phyloP scores from a whole-genome alignment of 441 rosid species.

The Mallotus japonicus region DNA sequence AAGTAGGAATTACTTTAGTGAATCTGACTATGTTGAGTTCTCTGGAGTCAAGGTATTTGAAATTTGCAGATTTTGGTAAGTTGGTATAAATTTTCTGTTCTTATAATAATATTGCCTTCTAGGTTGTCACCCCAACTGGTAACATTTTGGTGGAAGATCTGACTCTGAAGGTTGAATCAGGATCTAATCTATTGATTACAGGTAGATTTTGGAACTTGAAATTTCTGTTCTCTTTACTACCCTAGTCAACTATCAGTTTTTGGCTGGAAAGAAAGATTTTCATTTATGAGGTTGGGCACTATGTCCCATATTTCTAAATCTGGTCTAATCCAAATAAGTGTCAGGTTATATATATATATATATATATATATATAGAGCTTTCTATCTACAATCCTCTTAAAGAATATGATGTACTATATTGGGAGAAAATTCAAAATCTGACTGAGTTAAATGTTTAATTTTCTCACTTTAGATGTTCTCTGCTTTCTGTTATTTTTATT shows the following conservation, averaged over 20 bases:
- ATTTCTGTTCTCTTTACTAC: not conserved
- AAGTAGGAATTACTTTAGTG: slow-evolving; percentile 72
- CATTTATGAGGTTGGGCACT: not conserved
- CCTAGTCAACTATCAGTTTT: not conserved
- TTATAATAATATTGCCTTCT: slow-evolving; percentile 32
- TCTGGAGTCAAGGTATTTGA: slow-evolving; percentile 84
- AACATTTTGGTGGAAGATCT: slow-evolving; percentile 95
- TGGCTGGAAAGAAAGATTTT: not conserved
- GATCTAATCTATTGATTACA: slow-evolving; percentile 96
- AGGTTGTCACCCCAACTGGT: slow-evolving; percentile 99
- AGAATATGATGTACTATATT: not conserved
- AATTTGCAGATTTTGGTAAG: slow-evolving; percentile 15
- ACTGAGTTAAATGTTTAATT: not conserved
- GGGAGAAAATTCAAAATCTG: not conserved
- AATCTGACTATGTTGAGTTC: slow-evolving; percentile 90
- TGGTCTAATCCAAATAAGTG: not conserved
- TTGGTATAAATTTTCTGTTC: slow-evolving; percentile 23
- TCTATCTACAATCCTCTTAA: not conserved
- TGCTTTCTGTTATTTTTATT: not conserved
- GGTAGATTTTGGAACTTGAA: slow-evolving; percentile 45
- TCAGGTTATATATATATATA: too few species aligned
- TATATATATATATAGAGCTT: too few species aligned
- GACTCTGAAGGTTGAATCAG: slow-evolving; percentile 82
- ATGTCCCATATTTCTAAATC: not conserved
- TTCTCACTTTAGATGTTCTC: not conserved